Evolutionary conservation across 306 rosid genomes (phyloP), one percentile per base, ranked within the genome.

Genomic region (Gynostemma pentaphyllum): DNA sequence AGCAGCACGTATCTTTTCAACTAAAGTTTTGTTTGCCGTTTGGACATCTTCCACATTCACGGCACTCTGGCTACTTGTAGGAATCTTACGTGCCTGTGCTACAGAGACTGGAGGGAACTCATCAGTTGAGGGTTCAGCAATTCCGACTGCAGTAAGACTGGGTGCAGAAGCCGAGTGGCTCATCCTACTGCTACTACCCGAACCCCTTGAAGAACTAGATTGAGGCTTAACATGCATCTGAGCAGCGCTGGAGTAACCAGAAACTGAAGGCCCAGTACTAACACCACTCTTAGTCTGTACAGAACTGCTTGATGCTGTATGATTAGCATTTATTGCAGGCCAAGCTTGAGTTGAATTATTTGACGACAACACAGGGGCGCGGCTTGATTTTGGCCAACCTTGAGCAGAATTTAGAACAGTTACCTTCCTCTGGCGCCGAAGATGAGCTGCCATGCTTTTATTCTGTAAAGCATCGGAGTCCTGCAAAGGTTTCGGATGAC

Each of bases 101-200:
- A 74, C 83, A 70, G 96, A 86, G 71, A 92, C 90, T 7, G 96
- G 95, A 69, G 99, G 96, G 34, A 92, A 92, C 46, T 86, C 96
- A 11, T 83, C 67, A 66, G 69, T 41, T 49, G 95, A 80, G 54
- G 81, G 78, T 59, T 78, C 81, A 21, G 52, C 37, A 32, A 78
- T 66, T 56, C 80, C 82, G 14, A 66, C 86, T 67, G 71, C 75
- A n/a, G 62, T 80, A 68, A 92, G 82, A 78, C 76, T 85, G 22
- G 95, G 90, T 30, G 99, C 98, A 16, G 98, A 82, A 23, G 82
- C 69, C 46, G 98, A 85, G 68, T 85, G 87, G 46, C 71, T 55
- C 1, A 85, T 88, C 79, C 92, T 77, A 36, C 70, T 80, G 72
- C 70, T 70, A 45, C 76, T 81, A 28, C 70, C 78, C 4, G 69